Percentiles rank a stretch among this genome's conserved stretches.
These are phyloP conservation scores for Cytospora leucostoma DNA, from an alignment of 2,329 filamentous ascomycete genomes.

Conservation along the genomic window DNA sequence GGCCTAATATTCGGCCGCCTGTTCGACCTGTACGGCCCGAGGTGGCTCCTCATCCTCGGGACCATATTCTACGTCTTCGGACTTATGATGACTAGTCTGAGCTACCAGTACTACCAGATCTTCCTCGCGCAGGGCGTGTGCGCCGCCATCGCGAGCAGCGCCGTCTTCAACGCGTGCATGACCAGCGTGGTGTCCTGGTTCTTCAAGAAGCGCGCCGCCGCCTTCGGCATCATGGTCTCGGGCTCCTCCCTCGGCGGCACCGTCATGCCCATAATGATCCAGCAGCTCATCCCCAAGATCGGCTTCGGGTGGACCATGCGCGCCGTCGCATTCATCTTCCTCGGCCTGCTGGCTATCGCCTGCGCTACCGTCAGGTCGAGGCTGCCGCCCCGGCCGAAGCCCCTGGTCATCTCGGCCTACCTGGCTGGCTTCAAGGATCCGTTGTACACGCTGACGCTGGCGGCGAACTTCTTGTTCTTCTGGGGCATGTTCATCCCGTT, in stretches of 20 bases:
- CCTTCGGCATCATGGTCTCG: conserved; percentile 49
- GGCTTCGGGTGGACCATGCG: conserved; percentile 46
- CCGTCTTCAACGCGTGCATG: conserved; percentile 40
- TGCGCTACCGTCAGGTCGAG: conserved; percentile 39
- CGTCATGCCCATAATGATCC: conserved; percentile 59
- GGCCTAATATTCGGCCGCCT: conserved; percentile 43
- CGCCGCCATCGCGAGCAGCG: conserved; percentile 38
- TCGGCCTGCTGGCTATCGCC: conserved; percentile 36
- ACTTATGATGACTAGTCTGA: conserved; percentile 61
- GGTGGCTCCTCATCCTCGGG: conserved; percentile 53
- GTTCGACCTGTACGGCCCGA: conserved; percentile 62
- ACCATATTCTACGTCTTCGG: conserved; percentile 57
- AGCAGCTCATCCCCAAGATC: conserved; percentile 51
- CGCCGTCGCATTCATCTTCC: conserved; percentile 40
- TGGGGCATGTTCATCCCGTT: conserved; percentile 57
- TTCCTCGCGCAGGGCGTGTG: conserved; percentile 42
- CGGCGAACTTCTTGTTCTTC: conserved; percentile 57
- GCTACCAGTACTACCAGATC: conserved; percentile 43
- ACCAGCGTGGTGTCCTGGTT: conserved; percentile 49
- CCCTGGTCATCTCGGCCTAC: conserved; percentile 51
- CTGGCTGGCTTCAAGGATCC: conserved; percentile 48
- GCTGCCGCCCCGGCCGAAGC: conserved; percentile 38
- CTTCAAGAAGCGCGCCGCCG: conserved; percentile 46
- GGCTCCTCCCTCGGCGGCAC: conserved; percentile 53
- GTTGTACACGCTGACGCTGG: conserved; percentile 45